Evolutionary conservation across 164 flowering plant genomes (phyloP).

Genomic region (Tetracentron sinense): DNA sequence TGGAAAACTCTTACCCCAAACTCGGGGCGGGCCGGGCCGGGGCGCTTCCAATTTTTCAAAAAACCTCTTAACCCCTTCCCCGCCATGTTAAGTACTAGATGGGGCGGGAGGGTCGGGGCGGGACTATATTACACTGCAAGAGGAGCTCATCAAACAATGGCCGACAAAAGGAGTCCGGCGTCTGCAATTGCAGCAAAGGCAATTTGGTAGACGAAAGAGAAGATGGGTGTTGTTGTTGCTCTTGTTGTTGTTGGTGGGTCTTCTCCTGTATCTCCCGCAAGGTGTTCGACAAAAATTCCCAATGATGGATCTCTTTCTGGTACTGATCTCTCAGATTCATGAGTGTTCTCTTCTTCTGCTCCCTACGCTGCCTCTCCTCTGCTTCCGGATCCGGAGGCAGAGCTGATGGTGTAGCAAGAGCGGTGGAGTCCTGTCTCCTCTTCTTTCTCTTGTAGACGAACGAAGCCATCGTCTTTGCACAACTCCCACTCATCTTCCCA

Average conservation of each 20-base stretch:
- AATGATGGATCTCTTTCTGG: background rate
- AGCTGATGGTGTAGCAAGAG: background rate
- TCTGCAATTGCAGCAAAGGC: background rate
- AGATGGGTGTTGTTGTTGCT: background rate
- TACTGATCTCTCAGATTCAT: background rate
- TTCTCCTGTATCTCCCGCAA: conserved; percentile 28
- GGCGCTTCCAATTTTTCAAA: too few relatives aligned
- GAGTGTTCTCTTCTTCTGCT: background rate
- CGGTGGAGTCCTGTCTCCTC: conserved; percentile 21
- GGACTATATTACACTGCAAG: too few relatives aligned
- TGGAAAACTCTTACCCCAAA: too few relatives aligned
- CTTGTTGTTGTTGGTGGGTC: too few relatives aligned
- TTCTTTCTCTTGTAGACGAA: conserved; percentile 65
- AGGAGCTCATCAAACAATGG: conserved; percentile 47
- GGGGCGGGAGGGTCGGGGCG: too few relatives aligned
- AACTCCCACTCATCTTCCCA: conserved; percentile 53
- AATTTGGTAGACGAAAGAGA: conserved; percentile 3
- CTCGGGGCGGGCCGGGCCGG: too few relatives aligned
- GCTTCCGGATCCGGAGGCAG: background rate
- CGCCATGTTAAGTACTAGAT: too few relatives aligned
- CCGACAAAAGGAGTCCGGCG: conserved; percentile 12
- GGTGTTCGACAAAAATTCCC: background rate
- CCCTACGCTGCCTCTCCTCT: background rate
- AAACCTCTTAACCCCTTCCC: too few relatives aligned
- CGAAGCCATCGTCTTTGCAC: conserved; percentile 72